Conservation (phyloP, 1,139 yeast species). For the Cylindricascospora bacillispora region DNA sequence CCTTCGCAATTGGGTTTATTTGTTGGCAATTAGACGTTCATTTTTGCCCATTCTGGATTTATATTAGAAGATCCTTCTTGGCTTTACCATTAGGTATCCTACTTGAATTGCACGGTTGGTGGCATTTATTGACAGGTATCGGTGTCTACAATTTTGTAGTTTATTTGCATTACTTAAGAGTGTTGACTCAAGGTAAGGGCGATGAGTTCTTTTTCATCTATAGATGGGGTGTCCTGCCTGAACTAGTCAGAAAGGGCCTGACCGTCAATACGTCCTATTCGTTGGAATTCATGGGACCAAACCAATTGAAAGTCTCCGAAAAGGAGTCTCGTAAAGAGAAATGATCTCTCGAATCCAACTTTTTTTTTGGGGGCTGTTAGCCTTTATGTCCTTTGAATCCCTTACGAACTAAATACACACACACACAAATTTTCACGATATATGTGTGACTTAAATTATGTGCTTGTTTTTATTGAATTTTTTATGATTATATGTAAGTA, state of each 20-base stretch:
- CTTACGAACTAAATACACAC: background rate
- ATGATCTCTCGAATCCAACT: background rate
- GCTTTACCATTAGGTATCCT: constrained; percentile 85
- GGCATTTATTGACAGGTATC: constrained; percentile 82
- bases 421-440: too few species aligned
- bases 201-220: constrained; percentile 41
- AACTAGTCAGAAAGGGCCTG: constrained; percentile 19
- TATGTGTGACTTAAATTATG: too few species aligned
- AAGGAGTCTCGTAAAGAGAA: background rate
- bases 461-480: too few species aligned
- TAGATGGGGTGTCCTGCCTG: constrained; percentile 39
- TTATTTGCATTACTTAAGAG: constrained; percentile 53
- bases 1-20: constrained; percentile 60
- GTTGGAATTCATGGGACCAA: constrained; percentile 17
- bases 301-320: background rate
- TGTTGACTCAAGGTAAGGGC: constrained; percentile 42
- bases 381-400: background rate
- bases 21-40: constrained; percentile 75
- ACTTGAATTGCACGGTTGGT: constrained; percentile 95
- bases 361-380: background rate
- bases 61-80: constrained; percentile 46
- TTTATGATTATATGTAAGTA: too few species aligned
- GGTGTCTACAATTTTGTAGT: constrained; percentile 63
- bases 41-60: constrained; percentile 53
- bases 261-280: constrained; percentile 19